Evolutionary conservation across 257 asterid species (phyloP).

Genomic region (Nicotiana tomentosiformis): DNA sequence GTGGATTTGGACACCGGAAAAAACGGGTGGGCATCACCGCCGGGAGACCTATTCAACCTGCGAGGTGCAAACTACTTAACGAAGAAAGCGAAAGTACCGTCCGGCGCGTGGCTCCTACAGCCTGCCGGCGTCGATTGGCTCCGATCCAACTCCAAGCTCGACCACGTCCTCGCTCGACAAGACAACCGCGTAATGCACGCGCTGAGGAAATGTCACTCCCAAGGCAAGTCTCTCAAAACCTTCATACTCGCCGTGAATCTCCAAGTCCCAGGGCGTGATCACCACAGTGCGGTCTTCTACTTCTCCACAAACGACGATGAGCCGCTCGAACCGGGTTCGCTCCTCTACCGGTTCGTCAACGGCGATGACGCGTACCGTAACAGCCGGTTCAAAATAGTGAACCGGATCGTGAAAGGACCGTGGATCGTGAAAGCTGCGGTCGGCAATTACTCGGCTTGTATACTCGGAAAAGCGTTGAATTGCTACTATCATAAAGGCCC

Average conservation of each 20-base stretch:
- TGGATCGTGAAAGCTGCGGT: conserved; percentile 92
- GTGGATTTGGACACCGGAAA: conserved; percentile 68
- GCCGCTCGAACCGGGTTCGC: conserved; percentile 46
- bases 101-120: conserved; percentile 63
- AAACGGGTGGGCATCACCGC: conserved; percentile 98
- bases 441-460: conserved; percentile 85
- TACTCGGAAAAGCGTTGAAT: conserved; percentile 76
- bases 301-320: conserved; percentile 55
- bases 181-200: conserved; percentile 76
- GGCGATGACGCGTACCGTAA: conserved; percentile 70
- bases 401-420: conserved; percentile 81
- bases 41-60: conserved; percentile 62
- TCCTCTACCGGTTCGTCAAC: conserved; percentile 61
- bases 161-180: conserved; percentile 70
- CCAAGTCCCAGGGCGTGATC: conserved; percentile 90
- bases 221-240: conserved; percentile 35
- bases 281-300: conserved; percentile 86
- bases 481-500: conserved; percentile 64
- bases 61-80: conserved; percentile 76
- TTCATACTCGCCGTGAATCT: conserved; percentile 78
- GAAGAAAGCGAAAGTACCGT: conserved; percentile 48
- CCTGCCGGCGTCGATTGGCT: conserved; percentile 98
- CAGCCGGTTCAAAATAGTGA: conserved; percentile 81
- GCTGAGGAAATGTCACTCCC: conserved; percentile 27
- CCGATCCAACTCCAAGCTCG: conserved; percentile 76